Percentiles rank a stretch among this genome's conserved stretches.
Evolutionary conservation across 305 asterid species (phyloP).

Genomic region (Stenogyne calaminthoides): DNA sequence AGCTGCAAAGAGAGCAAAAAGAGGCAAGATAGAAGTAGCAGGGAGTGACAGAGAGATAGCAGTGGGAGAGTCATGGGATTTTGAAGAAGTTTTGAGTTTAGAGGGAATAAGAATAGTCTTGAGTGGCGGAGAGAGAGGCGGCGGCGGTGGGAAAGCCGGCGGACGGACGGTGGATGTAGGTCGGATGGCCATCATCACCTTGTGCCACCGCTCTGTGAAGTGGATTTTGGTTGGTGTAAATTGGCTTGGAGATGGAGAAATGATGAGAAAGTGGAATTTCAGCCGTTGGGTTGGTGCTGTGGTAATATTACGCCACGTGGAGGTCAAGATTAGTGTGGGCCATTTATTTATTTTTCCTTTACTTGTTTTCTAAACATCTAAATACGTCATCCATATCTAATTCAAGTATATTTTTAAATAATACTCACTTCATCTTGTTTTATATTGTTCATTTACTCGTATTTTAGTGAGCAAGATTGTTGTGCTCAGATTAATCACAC

Average conservation of each 20-base stretch:
- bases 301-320: slow-evolving; percentile 36
- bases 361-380: too few relatives aligned
- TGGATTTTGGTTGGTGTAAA: slow-evolving; percentile 32
- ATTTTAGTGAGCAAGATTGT: too few relatives aligned
- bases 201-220: slow-evolving; percentile 31
- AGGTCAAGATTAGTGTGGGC: neutral
- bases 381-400: too few relatives aligned
- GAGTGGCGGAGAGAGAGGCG: slow-evolving; percentile 37
- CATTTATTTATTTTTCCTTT: too few relatives aligned
- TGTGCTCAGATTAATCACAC: too few relatives aligned
- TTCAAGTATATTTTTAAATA: too few relatives aligned
- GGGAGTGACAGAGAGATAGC: slow-evolving; percentile 42
- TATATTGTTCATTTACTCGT: too few relatives aligned
- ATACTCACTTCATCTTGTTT: too few relatives aligned
- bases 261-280: slow-evolving; percentile 17
- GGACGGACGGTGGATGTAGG: slow-evolving; percentile 76
- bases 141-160: slow-evolving; percentile 44
- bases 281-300: neutral
- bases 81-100: slow-evolving; percentile 36
- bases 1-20: slow-evolving; percentile 56
- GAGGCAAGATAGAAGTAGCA: slow-evolving; percentile 58
- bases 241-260: slow-evolving; percentile 21
- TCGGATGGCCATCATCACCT: slow-evolving; percentile 82
- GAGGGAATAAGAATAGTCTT: slow-evolving; percentile 29
- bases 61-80: slow-evolving; percentile 33